These are phyloP conservation scores for Cymbopogon citratus DNA, from an alignment of 176 grass and related monocot genomes.

Conservation along the genomic window DNA sequence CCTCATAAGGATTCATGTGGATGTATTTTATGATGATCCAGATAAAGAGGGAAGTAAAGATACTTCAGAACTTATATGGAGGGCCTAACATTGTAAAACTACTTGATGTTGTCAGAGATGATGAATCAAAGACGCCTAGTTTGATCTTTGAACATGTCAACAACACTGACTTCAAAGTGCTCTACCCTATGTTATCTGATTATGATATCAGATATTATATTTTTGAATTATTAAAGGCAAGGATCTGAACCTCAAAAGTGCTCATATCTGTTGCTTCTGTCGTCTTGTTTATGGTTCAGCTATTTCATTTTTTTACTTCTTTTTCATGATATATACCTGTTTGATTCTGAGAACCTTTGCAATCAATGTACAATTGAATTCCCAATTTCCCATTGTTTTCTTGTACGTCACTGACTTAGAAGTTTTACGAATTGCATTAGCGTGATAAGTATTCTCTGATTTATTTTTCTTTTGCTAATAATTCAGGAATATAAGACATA, in stretches of 20 bases:
- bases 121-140: constrained; percentile 90
- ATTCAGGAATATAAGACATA: not conserved
- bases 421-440: not conserved
- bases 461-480: not conserved
- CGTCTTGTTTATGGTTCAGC: not conserved
- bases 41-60: constrained; percentile 99
- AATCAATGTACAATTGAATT: not conserved
- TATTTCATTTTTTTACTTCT: not conserved
- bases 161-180: constrained; percentile 94
- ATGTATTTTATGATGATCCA: constrained; percentile 29
- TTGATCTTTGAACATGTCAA: constrained; percentile 94
- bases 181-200: constrained; percentile 82
- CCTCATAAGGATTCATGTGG: not conserved
- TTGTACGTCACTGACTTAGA: not conserved
- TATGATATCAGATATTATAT: constrained; percentile 94
- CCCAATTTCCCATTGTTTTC: not conserved
- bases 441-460: not conserved
- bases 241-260: not conserved
- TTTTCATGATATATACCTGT: not conserved
- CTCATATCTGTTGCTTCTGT: not conserved
- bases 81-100: constrained; percentile 86
- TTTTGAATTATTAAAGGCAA: constrained; percentile 89
- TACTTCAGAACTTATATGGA: constrained; percentile 97
- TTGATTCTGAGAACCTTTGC: not conserved
- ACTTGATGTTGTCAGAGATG: constrained; percentile 91